Percentiles rank a stretch among this genome's conserved stretches.
Conservation (phyloP, 2,329 filamentous ascomycete genomes). For the Bertia moriformis region DNA sequence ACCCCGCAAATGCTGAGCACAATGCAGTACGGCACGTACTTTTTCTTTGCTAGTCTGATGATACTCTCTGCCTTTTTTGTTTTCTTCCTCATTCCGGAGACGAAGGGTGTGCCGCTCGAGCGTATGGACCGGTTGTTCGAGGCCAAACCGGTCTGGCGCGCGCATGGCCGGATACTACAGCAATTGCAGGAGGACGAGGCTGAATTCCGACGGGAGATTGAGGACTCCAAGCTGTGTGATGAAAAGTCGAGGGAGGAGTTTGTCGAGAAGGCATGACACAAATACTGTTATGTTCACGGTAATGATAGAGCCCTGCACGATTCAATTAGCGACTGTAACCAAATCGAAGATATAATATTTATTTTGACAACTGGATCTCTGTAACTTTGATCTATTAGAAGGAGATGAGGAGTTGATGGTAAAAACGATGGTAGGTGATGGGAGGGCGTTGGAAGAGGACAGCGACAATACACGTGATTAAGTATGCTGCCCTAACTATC, state of each 20-base stretch:
- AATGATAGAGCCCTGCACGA: no score
- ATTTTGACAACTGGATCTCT: no score
- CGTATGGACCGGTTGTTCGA: conserved; percentile 49
- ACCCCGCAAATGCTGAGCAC: conserved; percentile 48
- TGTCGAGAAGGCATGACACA: neutral
- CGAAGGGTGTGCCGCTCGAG: conserved; percentile 50
- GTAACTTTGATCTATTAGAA: no score
- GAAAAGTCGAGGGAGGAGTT: neutral
- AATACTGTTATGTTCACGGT: neutral
- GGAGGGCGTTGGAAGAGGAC: no score
- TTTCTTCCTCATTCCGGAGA: conserved; percentile 51
- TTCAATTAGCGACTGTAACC: no score
- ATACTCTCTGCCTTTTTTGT: conserved; percentile 40
- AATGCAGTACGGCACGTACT: conserved; percentile 50
- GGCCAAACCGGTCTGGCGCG: conserved; percentile 25
- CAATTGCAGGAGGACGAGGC: conserved; percentile 20
- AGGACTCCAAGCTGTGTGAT: no score
- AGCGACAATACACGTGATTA: no score
- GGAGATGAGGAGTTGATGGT: no score
- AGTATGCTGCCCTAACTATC: no score
- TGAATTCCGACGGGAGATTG: conserved; percentile 13
- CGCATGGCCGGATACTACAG: conserved; percentile 26
- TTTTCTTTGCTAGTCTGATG: conserved; percentile 55
- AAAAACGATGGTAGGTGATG: no score
- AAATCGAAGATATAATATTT: no score